Evolutionary conservation across 441 rosid genomes (phyloP), one percentile per base, ranked within the genome.

Genomic region (Euphorbia celastroides): DNA sequence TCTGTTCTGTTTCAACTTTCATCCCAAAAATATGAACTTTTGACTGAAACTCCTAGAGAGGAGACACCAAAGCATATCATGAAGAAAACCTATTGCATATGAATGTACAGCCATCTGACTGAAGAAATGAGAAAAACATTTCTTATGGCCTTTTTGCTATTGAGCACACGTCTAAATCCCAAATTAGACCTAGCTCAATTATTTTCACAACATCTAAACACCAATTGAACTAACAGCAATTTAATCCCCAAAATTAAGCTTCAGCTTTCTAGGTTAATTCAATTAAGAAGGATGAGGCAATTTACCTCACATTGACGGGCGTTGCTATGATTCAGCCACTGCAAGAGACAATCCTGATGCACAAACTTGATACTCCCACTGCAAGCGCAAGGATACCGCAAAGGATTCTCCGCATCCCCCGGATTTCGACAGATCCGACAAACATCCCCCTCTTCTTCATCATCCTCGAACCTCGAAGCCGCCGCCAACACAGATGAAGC

Each of bases 391-490:
- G 99, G 99, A 71, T 94, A 92, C 77, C 85, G 80, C 31, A 94
- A 84, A 70, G 98, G 98, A 78, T 92, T 89, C 52, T 92, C 98
- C 20, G 86, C 69, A 34, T 94, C 97, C 14, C 99, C 99, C 2
- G 99, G 88, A 74, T 92, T 94, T 75, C 99, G 76, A 66, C 99
- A 94, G 90, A 94, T 94, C 94, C 99, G 82, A 86, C 99, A 94
- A 12, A 92, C 98, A 64, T 94, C 99, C 79, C 81, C 99, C 80
- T 94, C 97, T 77, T 93, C 97, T 48, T 93, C 97, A 32, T 94
- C 98, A 13, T 75, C 81, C 27, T 80, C 91, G 72, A 61, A 75
- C 74, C 73, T 84, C 51, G 73, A 31, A 38, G 62, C 62, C 64
- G 66, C 31, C 58, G 78, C 54, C 57, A 64, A 57, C 36, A 57